These are phyloP conservation scores for Trichoderma arundinaceum DNA, from an alignment of 2,329 filamentous ascomycete species.

Conservation along the genomic window DNA sequence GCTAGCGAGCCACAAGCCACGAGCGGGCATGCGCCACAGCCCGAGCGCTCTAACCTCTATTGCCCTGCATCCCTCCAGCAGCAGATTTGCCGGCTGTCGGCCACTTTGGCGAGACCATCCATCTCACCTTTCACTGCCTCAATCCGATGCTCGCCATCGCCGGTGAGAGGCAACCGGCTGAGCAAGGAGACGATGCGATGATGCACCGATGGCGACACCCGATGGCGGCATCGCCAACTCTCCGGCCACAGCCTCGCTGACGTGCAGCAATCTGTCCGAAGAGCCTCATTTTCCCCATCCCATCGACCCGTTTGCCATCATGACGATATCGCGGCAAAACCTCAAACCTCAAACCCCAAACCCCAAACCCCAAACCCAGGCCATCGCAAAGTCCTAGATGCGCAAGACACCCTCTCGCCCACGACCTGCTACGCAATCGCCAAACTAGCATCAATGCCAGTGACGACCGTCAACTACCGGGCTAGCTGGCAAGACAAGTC, in stretches of 20 bases:
- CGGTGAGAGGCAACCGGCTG: slow-evolving; percentile 20
- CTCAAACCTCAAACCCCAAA: not conserved
- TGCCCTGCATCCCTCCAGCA: not conserved
- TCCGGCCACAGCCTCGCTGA: slow-evolving; percentile 23
- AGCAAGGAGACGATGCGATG: not conserved
- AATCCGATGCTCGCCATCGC: not conserved
- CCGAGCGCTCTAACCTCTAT: too few species aligned
- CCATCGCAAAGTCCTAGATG: slow-evolving; percentile 24
- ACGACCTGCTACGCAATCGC: slow-evolving; percentile 17
- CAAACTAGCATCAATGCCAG: not conserved
- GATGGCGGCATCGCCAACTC: slow-evolving; percentile 10
- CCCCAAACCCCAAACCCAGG: not conserved
- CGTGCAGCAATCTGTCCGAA: slow-evolving; percentile 21
- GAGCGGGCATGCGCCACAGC: slow-evolving; percentile 21
- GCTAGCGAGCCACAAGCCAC: slow-evolving; percentile 22
- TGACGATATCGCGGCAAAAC: slow-evolving; percentile 19
- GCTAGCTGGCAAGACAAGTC: slow-evolving; percentile 23
- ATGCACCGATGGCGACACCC: slow-evolving; percentile 20
- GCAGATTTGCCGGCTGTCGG: slow-evolving; percentile 15
- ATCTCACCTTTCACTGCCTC: slow-evolving; percentile 1
- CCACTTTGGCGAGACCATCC: not conserved
- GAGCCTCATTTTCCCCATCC: slow-evolving; percentile 14
- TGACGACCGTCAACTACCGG: slow-evolving; percentile 8
- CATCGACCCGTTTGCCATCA: slow-evolving; percentile 14
- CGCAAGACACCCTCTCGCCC: not conserved